Conservation (phyloP, 306 rosid species). For the Citrullus amarus region DNA sequence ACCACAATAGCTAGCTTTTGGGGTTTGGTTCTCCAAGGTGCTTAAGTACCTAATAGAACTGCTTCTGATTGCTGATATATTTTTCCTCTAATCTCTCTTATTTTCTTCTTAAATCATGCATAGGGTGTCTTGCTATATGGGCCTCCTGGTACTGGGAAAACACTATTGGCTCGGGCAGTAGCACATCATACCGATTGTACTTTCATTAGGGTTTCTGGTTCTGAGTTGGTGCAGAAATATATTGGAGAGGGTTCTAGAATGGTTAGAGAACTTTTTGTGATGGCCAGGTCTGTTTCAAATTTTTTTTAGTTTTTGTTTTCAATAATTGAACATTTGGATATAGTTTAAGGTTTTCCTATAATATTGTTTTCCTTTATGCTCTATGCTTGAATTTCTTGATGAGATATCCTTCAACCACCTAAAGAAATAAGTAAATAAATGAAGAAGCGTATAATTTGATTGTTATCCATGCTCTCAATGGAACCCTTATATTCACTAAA, state of each 20-base stretch:
- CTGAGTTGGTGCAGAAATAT: constrained; percentile 94
- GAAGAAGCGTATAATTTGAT: background rate
- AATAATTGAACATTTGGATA: background rate
- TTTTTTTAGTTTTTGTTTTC: background rate
- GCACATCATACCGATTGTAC: constrained; percentile 99
- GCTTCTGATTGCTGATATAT: background rate
- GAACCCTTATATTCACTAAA: background rate
- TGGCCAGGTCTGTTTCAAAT: constrained; percentile 73
- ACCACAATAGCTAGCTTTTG: too few species aligned
- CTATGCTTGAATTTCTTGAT: background rate
- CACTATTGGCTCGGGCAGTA: constrained; percentile 95
- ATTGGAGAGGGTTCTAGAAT: constrained; percentile 99
- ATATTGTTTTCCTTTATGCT: background rate
- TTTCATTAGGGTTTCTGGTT: constrained; percentile 97
- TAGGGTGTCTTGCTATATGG: constrained; percentile 96
- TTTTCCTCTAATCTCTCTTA: constrained; percentile 2
- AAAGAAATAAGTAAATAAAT: background rate
- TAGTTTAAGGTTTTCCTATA: background rate
- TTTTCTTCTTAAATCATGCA: background rate
- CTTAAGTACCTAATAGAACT: background rate
- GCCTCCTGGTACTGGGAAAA: constrained; percentile 98
- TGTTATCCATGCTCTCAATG: background rate
- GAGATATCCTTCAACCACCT: background rate
- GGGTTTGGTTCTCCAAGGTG: too few species aligned
- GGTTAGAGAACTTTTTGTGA: constrained; percentile 96